These are phyloP conservation scores for Strigomonas culicis DNA, from an alignment of 208 protist species.

Conservation along the genomic window DNA sequence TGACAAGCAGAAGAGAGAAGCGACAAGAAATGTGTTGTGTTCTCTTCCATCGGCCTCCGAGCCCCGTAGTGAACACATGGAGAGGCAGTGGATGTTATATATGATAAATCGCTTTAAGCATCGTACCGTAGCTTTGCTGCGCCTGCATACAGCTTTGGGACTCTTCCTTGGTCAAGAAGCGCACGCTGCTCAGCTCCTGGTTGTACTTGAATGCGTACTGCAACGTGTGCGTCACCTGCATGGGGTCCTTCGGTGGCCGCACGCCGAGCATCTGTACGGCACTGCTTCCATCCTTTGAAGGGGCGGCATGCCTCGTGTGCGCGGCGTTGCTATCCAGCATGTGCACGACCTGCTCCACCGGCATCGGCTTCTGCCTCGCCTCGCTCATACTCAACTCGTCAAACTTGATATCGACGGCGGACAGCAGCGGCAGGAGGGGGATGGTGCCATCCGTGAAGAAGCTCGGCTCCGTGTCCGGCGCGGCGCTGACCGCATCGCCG, in stretches of 20 bases:
- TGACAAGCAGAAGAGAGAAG: too few species aligned
- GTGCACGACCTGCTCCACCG: slow-evolving; percentile 14
- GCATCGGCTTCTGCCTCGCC: slow-evolving; percentile 8
- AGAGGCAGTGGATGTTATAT: slow-evolving; percentile 7
- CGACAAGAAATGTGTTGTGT: too few species aligned
- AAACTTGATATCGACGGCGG: slow-evolving; percentile 64
- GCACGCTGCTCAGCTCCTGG: slow-evolving; percentile 34
- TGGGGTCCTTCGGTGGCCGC: slow-evolving; percentile 25
- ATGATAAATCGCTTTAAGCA: slow-evolving; percentile 59
- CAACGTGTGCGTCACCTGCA: slow-evolving; percentile 37
- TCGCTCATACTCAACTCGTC: slow-evolving; percentile 44
- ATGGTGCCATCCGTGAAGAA: slow-evolving; percentile 33
- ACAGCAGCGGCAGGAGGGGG: slow-evolving; percentile 49
- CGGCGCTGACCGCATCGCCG: slow-evolving; percentile 1
- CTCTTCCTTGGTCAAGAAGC: slow-evolving; percentile 39
- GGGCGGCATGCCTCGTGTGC: slow-evolving; percentile 10
- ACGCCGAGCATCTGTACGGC: slow-evolving; percentile 7
- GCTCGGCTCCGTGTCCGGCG: slow-evolving; percentile 1
- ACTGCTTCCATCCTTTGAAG: slow-evolving; percentile 8
- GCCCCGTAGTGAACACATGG: too few species aligned
- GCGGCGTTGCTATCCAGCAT: slow-evolving; percentile 4
- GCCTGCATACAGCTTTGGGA: slow-evolving; percentile 37
- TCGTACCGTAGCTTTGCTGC: slow-evolving; percentile 51
- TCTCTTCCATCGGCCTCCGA: too few species aligned
- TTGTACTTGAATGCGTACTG: slow-evolving; percentile 43